These are phyloP conservation scores for Dipteronia sinensis DNA, from an alignment of 345 rosid species.

Conservation along the genomic window DNA sequence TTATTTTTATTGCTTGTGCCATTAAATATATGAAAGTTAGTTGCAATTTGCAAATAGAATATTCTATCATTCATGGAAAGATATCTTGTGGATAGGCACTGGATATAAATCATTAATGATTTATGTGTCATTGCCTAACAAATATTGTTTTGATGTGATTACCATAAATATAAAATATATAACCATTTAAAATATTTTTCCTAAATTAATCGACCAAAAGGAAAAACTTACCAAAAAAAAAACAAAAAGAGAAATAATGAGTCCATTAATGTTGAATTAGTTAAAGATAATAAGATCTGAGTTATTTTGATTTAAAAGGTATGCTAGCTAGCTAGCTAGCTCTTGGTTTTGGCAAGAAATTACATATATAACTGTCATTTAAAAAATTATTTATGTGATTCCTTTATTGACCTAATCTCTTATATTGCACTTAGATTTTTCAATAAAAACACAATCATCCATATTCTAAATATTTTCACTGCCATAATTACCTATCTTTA, in stretches of 20 bases:
- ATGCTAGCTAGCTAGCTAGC: too few relatives aligned
- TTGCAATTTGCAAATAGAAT: neutral
- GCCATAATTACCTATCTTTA: neutral
- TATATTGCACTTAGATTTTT: slow-evolving; percentile 2
- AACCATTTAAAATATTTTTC: neutral
- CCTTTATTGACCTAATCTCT: neutral
- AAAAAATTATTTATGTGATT: too few relatives aligned
- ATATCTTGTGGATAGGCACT: neutral
- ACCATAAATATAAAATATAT: neutral
- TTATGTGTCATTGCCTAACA: neutral
- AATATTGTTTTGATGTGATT: neutral
- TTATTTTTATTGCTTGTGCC: too few relatives aligned
- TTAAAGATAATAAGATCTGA: neutral
- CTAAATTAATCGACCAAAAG: neutral
- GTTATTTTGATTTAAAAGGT: too few relatives aligned
- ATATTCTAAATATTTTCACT: slow-evolving; percentile 3
- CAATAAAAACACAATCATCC: slow-evolving; percentile 1
- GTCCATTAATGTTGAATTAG: neutral
- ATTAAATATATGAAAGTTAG: neutral
- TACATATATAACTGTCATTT: too few relatives aligned
- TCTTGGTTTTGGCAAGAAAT: too few relatives aligned
- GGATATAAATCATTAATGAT: neutral
- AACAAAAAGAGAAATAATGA: neutral
- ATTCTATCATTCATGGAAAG: slow-evolving; percentile 5
- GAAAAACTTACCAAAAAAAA: neutral